Evolutionary conservation across 73 alveolate genomes (phyloP), one percentile per base, ranked within the genome.

Genomic region (Tetrahymena borealis): DNA sequence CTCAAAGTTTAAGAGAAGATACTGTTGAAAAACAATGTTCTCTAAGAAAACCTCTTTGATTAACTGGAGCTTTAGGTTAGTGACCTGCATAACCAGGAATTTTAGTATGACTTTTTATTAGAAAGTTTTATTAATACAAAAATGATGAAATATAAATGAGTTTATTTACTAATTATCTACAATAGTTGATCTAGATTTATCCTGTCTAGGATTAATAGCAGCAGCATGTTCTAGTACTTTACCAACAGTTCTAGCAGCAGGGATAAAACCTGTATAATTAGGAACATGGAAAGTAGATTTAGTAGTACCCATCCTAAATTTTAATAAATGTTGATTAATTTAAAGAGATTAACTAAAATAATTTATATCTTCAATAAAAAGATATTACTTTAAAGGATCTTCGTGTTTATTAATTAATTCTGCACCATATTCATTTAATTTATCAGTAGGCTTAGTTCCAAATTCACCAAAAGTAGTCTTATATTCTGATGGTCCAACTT

Each of bases 41-140:
- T 79, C 91, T 79, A 5, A 38, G 91, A 36, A 36, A 33, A 33
- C 43, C 40, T 90, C 79, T 90, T 39, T 93, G 40, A 90, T 93
- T 93, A 40, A 39, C 90, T 39, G 91, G 93, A 39, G 95, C 90
- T 77, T 43, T 85, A 16, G 95, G 95, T 33, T 78, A 33, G n/a
- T 93, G 95, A 16, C 95, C 95, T 7, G 95, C 95, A 93, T 93
- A 93, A 39, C 95, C 95, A 39, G 95, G 95, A 11, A 93, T 93
- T 93, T 93, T 38, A 4, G 95, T 93, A 79, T 93, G 95, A 79
- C 95, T 92, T 36, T 78, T 8, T 1, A 6, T 7, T 39, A 39
- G 43, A 39, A 9, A 39, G 12, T 9, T 4, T 24, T 4, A 60
- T 24, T 20, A 20, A n/a, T 60, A 24, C 7, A 60, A 60, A 60